These are phyloP conservation scores for Suillus hirtellus DNA, from an alignment of 768 basidiomycete species.

Conservation along the genomic window DNA sequence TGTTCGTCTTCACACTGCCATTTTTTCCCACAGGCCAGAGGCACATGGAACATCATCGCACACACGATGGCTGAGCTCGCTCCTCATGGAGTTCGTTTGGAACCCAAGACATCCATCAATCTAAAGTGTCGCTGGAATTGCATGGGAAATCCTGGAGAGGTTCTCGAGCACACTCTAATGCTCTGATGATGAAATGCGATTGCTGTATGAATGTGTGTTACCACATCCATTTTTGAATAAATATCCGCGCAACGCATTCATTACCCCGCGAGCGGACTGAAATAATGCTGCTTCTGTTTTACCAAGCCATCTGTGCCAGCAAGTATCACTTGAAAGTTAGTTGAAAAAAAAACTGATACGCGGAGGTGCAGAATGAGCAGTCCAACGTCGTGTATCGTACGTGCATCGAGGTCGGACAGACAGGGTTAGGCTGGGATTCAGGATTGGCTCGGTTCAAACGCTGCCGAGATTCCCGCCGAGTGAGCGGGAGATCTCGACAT, in stretches of 20 bases:
- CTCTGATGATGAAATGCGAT: constrained; percentile 3
- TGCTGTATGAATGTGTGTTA: background rate
- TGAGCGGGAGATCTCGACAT: too few species aligned
- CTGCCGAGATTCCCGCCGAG: background rate
- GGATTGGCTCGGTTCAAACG: background rate
- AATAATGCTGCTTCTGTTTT: constrained; percentile 1
- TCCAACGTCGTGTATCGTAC: background rate
- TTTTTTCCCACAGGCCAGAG: constrained; percentile 44
- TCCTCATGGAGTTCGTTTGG: constrained; percentile 60
- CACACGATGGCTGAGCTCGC: constrained; percentile 79
- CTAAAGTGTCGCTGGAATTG: constrained; percentile 73
- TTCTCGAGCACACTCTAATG: constrained; percentile 50
- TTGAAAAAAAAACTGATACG: constrained; percentile 5
- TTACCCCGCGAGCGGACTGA: constrained; percentile 13
- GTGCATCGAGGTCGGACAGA: background rate
- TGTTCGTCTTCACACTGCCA: constrained; percentile 8
- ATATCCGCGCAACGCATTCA: constrained; percentile 8
- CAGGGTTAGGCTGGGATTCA: background rate
- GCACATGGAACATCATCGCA: constrained; percentile 87
- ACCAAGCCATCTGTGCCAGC: constrained; percentile 14
- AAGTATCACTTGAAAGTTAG: constrained; percentile 9
- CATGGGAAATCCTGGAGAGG: constrained; percentile 79
- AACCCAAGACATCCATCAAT: constrained; percentile 72
- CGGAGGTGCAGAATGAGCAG: constrained; percentile 8
- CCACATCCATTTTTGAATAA: constrained; percentile 10